Base-by-base conservation (phyloP, 1,139 yeast genomes). In the Scheffersomyces segobiensis region DNA sequence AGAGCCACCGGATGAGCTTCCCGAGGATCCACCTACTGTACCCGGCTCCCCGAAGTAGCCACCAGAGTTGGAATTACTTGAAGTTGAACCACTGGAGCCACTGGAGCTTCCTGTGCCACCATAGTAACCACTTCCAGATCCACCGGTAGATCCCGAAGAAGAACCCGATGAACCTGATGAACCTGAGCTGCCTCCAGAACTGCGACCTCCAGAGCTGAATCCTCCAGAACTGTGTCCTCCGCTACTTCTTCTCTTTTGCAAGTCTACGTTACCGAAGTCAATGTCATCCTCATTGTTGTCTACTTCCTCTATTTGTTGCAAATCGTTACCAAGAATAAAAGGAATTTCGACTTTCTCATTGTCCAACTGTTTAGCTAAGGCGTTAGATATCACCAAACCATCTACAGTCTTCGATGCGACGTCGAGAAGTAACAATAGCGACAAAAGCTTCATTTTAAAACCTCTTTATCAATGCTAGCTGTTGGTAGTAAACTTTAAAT, bases 11-110 rank as follows among this genome's bases (percentile, higher is more conserved):
- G 24, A 26, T 3, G 56, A 49, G 17, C 53, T 46, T 6, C 46
- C 53, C 2, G 56, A 49, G 18, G 53, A 49, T 3, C 56, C 56
- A 12, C 56, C 53, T 18, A 26, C 53, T 4, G 24, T 20, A 19
- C 52, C 52, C 14, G 21, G 21, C 1, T 19, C 18, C 19, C 56
- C 42, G 17, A 19, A 20, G 21, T 48, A 48, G 5, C 50, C 50
- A 19, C 50, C 50, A 20, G 50, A 20, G 6, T 20, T 48, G 21
- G 50, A 20, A n/a, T 20, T 48, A 8, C 50, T 21, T 47, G 21
- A 18, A 20, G n/a, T 48, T 6, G 50, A 20, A 8, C 50, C 50
- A 19, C 50, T 21, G 22, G 50, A n/a, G 18, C 50, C 50, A n/a
- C 50, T 21, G 17, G 50, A n/a, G 42, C 42, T 32, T 8, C 42